Base-by-base conservation (phyloP, 208 protist species). In the Histomonas meleagridis region DNA sequence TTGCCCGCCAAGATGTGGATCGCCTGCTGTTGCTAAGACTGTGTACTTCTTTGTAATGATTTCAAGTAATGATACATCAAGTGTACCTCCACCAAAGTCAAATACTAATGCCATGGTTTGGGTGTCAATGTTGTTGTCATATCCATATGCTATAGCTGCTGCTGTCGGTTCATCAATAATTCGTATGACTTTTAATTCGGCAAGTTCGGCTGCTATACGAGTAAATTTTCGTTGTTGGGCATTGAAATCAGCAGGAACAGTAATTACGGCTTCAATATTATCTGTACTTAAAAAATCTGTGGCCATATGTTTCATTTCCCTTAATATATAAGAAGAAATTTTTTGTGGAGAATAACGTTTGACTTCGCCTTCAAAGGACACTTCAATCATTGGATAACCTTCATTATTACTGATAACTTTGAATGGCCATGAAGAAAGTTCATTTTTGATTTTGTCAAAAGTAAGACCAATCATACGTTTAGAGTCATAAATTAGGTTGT, bases 91-190 rank as follows among this genome's bases (percentile, higher is more conserved):
- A 72, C 65, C 65, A 16, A 72, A 72, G 40, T 43, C 32, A 26
- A 40, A 40, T 1, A 40, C 3, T 72, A 32, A 32, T 32, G 32
- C 96, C 35, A 92, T 93, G 94, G 96, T 94, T 90, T 94, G 94
- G n/a, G 95, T 94, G 91, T 53, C 94, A 35, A 70, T 91, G 95
- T 95, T 95, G 91, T 98, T 95, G 78, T 97, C 96, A 14, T 99
- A 95, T 92, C 98, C 98, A 95, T 99, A 99, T 79, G 97, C 98
- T 90, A 99, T 97, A 46, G 98, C 97, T 5, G 96, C 96, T 18
- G 98, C 98, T 12, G 98, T 99, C 28, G 98, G 98, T 95, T 99
- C 98, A 95, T 99, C 99, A 92, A 99, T 97, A 92, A 99, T 98
- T 92, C 28, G 65, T 40, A 35, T 43, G 53, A 98, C 97, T 91